Evolutionary conservation across 1,284 basidiomycete species (phyloP), one percentile per base, ranked within the genome.

Genomic region (Puccinia hordei): DNA sequence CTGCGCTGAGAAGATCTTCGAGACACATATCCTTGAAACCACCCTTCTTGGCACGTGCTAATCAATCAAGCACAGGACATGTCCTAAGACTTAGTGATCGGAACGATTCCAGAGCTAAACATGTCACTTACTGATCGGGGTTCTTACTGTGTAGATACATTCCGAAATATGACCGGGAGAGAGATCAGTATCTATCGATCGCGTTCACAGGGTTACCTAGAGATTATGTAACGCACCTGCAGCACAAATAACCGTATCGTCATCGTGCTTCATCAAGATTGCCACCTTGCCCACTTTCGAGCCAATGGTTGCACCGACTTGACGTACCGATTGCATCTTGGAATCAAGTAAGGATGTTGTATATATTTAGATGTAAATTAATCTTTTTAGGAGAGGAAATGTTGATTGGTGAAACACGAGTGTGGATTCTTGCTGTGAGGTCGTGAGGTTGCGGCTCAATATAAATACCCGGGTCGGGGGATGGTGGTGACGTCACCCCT

Each of bases 21-120:
- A 94, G 93, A 72, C 90, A 89, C 35, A 93, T 93, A 86, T 96
- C 94, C 86, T 97, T 94, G 88, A 98, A 95, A 19, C 93, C 94
- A 80, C 95, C 95, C 86, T 96, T 97, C 87, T 90, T 92, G 41
- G 90, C 90, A 51, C 78, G 76, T 24, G 76, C 76, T 78, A 46
- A 22, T 30, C 3, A 55, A 4, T 41, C 19, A 33, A 59, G n/a
- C 10, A 66, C 51, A 4, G 38, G n/a, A 46, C 53, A 19, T 33
- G 74, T 65, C 27, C 15, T 9, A 27, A 17, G 63, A 19, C 10
- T 57, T 30, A 33, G 13, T 35, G 46, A 66, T 46, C 35, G 59
- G n/a, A 24, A 35, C 15, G 6, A 46, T 10, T 30, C 33, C 38
- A 24, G 19, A n/a, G 19, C 24, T 46, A n/a, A 24, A 24, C 24